Evolutionary conservation across 2,329 filamentous ascomycete genomes (phyloP), one percentile per base, ranked within the genome.

Genomic region (Claviceps capensis): DNA sequence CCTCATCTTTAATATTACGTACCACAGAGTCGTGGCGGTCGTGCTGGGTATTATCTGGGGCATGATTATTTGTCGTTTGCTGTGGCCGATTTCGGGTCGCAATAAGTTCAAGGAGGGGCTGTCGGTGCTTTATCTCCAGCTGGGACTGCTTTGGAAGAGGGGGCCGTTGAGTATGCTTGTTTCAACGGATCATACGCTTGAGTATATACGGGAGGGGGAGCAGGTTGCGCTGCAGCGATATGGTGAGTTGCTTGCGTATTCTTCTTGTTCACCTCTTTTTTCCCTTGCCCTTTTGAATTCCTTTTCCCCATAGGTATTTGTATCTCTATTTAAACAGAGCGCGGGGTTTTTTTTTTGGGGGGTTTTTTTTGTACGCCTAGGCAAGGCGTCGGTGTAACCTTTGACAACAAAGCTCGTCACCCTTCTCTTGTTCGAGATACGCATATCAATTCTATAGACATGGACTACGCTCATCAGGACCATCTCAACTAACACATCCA

Each of bases 131-230:
- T 97, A 93, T 79, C 76, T 98, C 6, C 87, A 94, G 53, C 90
- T 98, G 82, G 88, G 89, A 16, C 76, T 98, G 37, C 90, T 97
- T 57, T 98, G 93, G 93, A 95, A 91, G 69, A 82, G 90, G 45
- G 91, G 94, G 8, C 93, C 93, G 0, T 72, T 98, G 23, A 84
- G 86, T 4, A 80, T 83, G 6, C 76, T 95, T 52, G 71, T 82
- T 1, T 75, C 82, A 46, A 80, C 75, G 54, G 72, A 79, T 56
- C 71, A 69, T 54, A 71, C 73, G 4, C 69, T 76, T 38, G 79
- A 82, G 5, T 97, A 95, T 65, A 89, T 96, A 78, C 84, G 84
- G 56, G 79, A 89, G n/a, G 80, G 83, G 38, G 93, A 97, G 67
- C 90, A 95, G 64, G 79, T 86, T 4, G 85, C 89, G 43, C 77